A percentile compares a stretch with the other conserved stretches of the same genome.
Evolutionary conservation across 768 basidiomycete genomes (phyloP).

Genomic region (Lactifluus hygrophoroides): DNA sequence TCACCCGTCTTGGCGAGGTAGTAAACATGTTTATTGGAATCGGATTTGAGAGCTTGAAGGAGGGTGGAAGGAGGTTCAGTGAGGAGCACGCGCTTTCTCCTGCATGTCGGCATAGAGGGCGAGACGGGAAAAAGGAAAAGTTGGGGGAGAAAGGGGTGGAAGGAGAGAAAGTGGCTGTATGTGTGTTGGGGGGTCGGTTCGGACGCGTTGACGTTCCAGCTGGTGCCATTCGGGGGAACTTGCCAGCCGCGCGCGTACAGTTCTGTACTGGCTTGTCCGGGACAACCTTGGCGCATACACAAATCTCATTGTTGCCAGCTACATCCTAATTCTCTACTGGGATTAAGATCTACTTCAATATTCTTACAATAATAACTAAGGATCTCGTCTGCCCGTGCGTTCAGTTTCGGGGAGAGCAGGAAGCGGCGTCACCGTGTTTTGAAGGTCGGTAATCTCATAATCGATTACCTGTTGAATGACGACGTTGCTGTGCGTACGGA

Average conservation of each 20-base stretch:
- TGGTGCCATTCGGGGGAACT: conserved; percentile 1
- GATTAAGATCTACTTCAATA: too few relatives aligned
- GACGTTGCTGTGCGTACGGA: conserved; percentile 40
- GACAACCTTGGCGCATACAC: too few relatives aligned
- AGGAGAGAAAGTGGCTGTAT: conserved; percentile 18
- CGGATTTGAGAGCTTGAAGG: conserved; percentile 52
- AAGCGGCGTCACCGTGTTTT: neutral
- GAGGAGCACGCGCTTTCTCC: conserved; percentile 85
- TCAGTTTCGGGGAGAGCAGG: neutral
- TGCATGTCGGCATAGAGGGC: conserved; percentile 70
- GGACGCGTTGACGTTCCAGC: conserved; percentile 13
- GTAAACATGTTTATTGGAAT: conserved; percentile 72
- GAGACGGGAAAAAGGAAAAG: conserved; percentile 14
- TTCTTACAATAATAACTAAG: neutral
- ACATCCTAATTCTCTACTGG: neutral
- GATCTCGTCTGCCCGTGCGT: neutral
- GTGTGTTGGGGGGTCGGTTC: conserved; percentile 15
- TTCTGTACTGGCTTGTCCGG: neutral
- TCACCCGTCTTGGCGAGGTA: conserved; percentile 93
- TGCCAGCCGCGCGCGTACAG: neutral
- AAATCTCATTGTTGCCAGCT: neutral
- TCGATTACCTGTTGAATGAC: conserved; percentile 49
- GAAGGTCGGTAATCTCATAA: conserved; percentile 27
- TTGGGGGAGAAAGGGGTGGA: conserved; percentile 20
- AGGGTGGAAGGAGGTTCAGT: conserved; percentile 69